These are phyloP conservation scores for Exophiala phaeomuriformis DNA, from an alignment of 2,329 filamentous ascomycete species.

Conservation along the genomic window DNA sequence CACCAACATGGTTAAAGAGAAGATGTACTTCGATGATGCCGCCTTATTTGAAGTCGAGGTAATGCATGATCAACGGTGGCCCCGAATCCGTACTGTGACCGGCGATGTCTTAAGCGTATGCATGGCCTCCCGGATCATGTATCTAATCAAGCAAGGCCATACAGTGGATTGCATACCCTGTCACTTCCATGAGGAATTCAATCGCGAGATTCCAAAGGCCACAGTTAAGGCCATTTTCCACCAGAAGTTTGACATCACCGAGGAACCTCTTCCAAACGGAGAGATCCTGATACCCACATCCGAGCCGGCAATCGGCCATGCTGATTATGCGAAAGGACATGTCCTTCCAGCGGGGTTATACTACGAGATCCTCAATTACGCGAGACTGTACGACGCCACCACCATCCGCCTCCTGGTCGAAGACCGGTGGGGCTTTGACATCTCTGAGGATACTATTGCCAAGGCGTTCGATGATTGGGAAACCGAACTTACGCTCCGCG, in stretches of 20 bases:
- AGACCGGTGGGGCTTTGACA: not conserved
- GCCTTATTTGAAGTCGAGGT: not conserved
- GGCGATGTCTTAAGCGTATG: constrained; percentile 7
- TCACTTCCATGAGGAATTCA: constrained; percentile 7
- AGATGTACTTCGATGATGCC: not conserved
- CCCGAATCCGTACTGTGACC: constrained; percentile 1
- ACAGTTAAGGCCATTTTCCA: constrained; percentile 8
- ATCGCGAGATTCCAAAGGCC: constrained; percentile 9
- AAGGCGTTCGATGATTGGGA: constrained; percentile 1
- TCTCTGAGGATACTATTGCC: not conserved
- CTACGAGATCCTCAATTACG: constrained; percentile 1
- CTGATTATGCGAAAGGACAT: not conserved
- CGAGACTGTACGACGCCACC: not conserved
- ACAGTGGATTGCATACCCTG: constrained; percentile 1
- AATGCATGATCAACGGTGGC: constrained; percentile 4
- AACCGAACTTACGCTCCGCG: not conserved
- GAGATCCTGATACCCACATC: not conserved
- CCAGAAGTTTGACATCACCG: constrained; percentile 7
- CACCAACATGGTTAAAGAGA: not conserved
- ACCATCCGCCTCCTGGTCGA: not conserved
- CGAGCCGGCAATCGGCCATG: not conserved
- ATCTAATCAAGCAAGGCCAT: not conserved
- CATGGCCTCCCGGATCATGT: constrained; percentile 9
- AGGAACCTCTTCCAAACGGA: not conserved
- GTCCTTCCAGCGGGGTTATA: constrained; percentile 7